Conservation (phyloP, 495 filamentous ascomycete species). For the Aspergillus olivimuriae region DNA sequence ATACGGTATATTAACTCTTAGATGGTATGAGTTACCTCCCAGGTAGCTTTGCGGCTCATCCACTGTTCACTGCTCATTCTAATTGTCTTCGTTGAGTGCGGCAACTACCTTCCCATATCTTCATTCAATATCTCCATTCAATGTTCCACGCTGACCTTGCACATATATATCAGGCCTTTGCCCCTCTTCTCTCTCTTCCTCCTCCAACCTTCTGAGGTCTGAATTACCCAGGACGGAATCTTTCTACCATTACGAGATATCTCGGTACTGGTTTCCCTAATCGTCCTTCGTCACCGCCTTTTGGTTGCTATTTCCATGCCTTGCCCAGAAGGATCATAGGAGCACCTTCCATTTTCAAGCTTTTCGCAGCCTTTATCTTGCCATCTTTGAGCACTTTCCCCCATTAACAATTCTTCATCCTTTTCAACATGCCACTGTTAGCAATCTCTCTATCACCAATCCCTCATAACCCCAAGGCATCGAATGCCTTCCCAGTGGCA, state of each 20-base stretch:
- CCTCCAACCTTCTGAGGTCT: no score
- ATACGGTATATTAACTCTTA: no score
- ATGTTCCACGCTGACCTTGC: no score
- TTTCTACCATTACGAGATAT: not conserved
- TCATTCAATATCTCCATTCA: no score
- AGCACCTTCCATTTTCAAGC: conserved; percentile 1
- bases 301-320: conserved; percentile 1
- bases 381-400: conserved; percentile 2
- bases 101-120: no score
- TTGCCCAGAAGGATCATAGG: conserved; percentile 1
- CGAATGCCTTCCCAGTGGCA: conserved; percentile 2
- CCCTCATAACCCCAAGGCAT: conserved; percentile 1
- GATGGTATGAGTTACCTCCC: no score
- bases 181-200: no score
- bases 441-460: not conserved
- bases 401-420: not conserved
- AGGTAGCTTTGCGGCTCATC: no score
- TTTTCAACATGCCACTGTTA: not conserved
- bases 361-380: not conserved
- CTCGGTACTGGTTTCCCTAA: not conserved
- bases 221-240: not conserved
- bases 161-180: no score
- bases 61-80: no score
- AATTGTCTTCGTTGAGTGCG: no score
- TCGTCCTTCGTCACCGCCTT: not conserved